Evolutionary conservation across 2,329 filamentous ascomycete species (phyloP), one percentile per base, ranked within the genome.

Genomic region (Leptographium procerum): DNA sequence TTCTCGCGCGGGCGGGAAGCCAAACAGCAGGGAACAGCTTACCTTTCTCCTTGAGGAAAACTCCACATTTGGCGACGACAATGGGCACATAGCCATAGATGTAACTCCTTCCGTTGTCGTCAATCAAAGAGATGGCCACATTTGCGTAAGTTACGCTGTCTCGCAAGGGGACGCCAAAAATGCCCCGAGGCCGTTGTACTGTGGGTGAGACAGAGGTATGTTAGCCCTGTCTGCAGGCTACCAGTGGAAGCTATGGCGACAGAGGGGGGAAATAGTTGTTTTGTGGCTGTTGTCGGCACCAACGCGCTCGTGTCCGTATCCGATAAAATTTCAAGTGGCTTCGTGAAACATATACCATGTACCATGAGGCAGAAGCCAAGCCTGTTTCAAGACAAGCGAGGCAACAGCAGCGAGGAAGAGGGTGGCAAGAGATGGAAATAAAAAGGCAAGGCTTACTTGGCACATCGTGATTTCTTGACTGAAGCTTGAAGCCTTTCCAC

Each of bases 41-140:
- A 96, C 94, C 94, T 82, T 95, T 96, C 72, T 99, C 94, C 73
- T 99, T 99, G 64, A 99, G 72, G 65, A 91, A 99, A 4, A 99
- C 91, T 62, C 94, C 94, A 70, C 94, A 97, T 72, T 99, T 99
- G 40, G 94, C 94, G 57, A 99, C 92, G 50, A 99, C 92, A 64
- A 99, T 97, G 22, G 94, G 94, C 9, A 99, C 92, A 68, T 97
- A 97, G 68, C 94, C 94, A 71, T 97, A 99, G 57, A 97, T 96
- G 71, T 96, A 97, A 73, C 90, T 96, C 71, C 94, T 85, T 34
- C 92, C 92, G 64, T 94, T 82, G 64, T 92, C 89, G 69, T 97
- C 91, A 64, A 94, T 88, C 31, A 99, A 82, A 26, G 92, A 97
- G 67, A 99, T 99, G 63, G 94, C 94, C 61, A 99, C 94, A 69